Base-by-base conservation (phyloP, 2,329 filamentous ascomycete species). In the Byssochlamys sp. region DNA sequence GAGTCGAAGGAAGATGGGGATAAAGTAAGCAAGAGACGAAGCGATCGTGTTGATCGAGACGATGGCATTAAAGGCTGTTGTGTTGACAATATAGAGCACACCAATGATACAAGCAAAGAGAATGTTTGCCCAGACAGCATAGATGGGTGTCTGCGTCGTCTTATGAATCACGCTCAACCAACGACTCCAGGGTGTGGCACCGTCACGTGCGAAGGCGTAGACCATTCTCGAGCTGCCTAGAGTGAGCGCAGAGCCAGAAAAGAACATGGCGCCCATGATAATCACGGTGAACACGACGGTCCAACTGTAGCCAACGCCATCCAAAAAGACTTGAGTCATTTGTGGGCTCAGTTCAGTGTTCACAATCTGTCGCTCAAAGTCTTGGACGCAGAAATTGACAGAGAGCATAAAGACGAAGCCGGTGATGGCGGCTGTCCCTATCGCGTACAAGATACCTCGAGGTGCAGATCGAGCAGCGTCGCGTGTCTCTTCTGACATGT, bases 21-120 rank as follows among this genome's bases (percentile, higher is more conserved):
- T 82, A 68, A 77, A 78, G 71, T 83, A 83, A 61, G 77, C 75
- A 39, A 77, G 65, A 3, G 74, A n/a, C n/a, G n/a, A n/a, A n/a
- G n/a, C 73, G 55, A 77, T 77, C 57, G 75, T 73, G 61, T 71
- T 74, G 51, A 77, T 69, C 58, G 76, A 77, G 66, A 78, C 77
- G 26, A 78, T 73, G 58, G 73, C 75, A 10, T 64, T 55, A 52
- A 77, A 77, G 59, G 75, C 74, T 10, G 64, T 76, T 66, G 81
- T 81, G 28, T 77, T 80, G 51, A 79, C 81, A 4, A 84, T 77
- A 50, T 78, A 81, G 64, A 84, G 82, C 60, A 84, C 73, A 68
- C 84, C 84, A 72, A 84, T 81, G 54, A 75, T 71, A 60, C n/a
- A 83, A 78, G 69, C 80, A 83, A 76, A 79, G 62, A 79, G 69